Evolutionary conservation across 768 basidiomycete species (phyloP).

Genomic region (Chalciporus sphaerocephalus): DNA sequence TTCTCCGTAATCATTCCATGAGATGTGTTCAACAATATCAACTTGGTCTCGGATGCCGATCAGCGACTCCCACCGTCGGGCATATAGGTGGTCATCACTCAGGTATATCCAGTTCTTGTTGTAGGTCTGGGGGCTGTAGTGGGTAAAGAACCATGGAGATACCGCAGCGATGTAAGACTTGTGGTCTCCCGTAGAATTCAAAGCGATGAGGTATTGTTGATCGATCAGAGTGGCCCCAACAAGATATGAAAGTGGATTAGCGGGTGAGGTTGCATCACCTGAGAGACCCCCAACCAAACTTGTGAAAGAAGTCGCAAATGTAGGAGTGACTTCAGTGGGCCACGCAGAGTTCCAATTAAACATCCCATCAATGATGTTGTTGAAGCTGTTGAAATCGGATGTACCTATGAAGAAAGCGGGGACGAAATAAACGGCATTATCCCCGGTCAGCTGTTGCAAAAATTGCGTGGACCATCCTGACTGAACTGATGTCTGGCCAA

Average conservation of each 20-base stretch:
- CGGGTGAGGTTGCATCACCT: conserved; percentile 7
- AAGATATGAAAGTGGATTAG: conserved; percentile 30
- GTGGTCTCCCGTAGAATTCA: conserved; percentile 28
- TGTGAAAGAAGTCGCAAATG: conserved; percentile 10
- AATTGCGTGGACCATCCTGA: conserved; percentile 60
- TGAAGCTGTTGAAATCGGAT: conserved; percentile 42
- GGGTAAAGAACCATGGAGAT: conserved; percentile 78
- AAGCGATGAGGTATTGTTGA: conserved; percentile 45
- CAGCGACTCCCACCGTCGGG: conserved; percentile 64
- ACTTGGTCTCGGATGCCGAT: conserved; percentile 52
- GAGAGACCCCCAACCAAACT: conserved; percentile 15
- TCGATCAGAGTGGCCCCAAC: conserved; percentile 53
- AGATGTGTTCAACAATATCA: conserved; percentile 56
- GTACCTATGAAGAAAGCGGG: conserved; percentile 69
- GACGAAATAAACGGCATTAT: conserved; percentile 53
- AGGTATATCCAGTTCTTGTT: conserved; percentile 75
- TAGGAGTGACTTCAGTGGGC: conserved; percentile 57
- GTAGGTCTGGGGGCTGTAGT: conserved; percentile 60
- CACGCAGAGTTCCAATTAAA: conserved; percentile 79
- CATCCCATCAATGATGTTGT: conserved; percentile 50
- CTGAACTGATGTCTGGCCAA: conserved; percentile 49
- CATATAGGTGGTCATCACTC: conserved; percentile 63
- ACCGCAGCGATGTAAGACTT: conserved; percentile 48
- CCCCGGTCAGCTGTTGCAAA: conserved; percentile 42
- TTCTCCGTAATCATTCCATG: conserved; percentile 76